Conservation (phyloP, 1,284 basidiomycete genomes). For the Trichosporon coremiiforme region DNA sequence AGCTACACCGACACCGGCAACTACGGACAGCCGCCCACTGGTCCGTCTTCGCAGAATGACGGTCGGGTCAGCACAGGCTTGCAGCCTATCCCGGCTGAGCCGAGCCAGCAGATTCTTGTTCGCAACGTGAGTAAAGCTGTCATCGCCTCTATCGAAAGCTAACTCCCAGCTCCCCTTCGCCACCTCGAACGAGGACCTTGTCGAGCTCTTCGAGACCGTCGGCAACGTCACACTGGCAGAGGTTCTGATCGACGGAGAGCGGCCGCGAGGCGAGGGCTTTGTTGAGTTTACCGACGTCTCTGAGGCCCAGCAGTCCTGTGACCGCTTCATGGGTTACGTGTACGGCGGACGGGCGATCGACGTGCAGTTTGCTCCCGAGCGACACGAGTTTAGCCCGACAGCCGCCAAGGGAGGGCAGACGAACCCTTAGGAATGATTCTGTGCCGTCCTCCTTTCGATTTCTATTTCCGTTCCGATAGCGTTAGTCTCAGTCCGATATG, state of each 20-base stretch:
- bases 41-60: background rate
- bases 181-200: slow-evolving; percentile 97
- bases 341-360: slow-evolving; percentile 85
- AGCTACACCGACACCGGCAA: slow-evolving; percentile 45
- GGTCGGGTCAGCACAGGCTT: slow-evolving; percentile 38
- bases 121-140: slow-evolving; percentile 78
- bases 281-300: slow-evolving; percentile 87
- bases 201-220: slow-evolving; percentile 96
- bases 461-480: background rate
- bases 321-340: slow-evolving; percentile 88
- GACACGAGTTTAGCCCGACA: slow-evolving; percentile 82
- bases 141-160: no score
- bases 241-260: slow-evolving; percentile 84
- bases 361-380: slow-evolving; percentile 86
- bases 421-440: background rate
- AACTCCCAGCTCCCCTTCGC: slow-evolving; percentile 85
- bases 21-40: slow-evolving; percentile 46
- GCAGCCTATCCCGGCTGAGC: slow-evolving; percentile 63
- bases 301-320: slow-evolving; percentile 92
- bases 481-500: background rate
- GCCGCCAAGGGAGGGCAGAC: slow-evolving; percentile 80
- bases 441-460: background rate
- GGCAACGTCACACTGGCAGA: slow-evolving; percentile 92
- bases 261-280: slow-evolving; percentile 90
- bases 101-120: slow-evolving; percentile 95